Base-by-base conservation (phyloP, 164 flowering plant genomes). In the Santalum album region DNA sequence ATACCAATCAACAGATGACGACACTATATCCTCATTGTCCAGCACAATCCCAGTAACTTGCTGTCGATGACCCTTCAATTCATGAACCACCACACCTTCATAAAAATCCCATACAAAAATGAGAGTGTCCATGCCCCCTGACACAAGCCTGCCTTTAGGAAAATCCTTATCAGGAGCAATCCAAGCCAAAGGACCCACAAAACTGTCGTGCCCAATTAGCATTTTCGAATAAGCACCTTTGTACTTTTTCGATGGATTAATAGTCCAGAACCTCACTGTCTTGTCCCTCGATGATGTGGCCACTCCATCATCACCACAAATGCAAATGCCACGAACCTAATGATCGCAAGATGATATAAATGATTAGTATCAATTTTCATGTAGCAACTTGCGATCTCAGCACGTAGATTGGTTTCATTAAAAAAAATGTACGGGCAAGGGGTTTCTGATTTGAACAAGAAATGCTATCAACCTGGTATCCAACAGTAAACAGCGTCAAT, bases 111-210 rank as follows among this genome's bases (percentile, higher is more conserved):
- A 94, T 7, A 81, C 77, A 51, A 87, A 22, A 36, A 82, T 70
- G 43, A 82, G 65, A 0, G 94, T 84, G 62, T 94, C 99, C 97
- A 90, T 90, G 16, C 97, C 97, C 53, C 97, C 97, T 7, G 99
- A 94, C 22, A 90, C 91, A 54, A 94, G 51, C 40, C 86, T 76
- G 50, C 99, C 99, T 58, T 78, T 89, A 0, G 81, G 82, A 51
- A 70, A 79, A 47, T 71, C 78, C 17, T 77, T 81, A 57, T 60
- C 72, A 0, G 96, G 95, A 6, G 81, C 25, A 61, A 90, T 73
- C 97, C 97, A 94, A 24, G 84, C 77, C 72, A 94, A 47, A 3
- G 99, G 97, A 2, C 94, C 97, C 46, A 94, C 99, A 56, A 90
- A 94, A 64, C 90, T 87, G 14, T 96, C 59, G 61, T 94, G 99